Evolutionary conservation across 192 early-diverging fungal genomes (phyloP).

Genomic region (Backusella liffmaniae): DNA sequence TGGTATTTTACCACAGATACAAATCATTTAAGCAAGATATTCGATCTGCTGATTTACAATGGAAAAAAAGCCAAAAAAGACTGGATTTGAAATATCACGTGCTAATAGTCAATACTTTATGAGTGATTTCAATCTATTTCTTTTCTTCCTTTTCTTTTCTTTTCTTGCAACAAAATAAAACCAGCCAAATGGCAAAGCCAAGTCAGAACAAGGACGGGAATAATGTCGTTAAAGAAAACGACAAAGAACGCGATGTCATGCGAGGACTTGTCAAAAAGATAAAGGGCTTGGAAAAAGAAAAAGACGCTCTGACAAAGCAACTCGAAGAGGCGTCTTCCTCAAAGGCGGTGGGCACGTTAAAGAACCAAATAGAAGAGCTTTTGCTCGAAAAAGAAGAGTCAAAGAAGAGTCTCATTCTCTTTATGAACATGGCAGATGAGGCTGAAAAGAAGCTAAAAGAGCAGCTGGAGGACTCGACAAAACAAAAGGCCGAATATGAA

Average conservation of each 20-base stretch:
- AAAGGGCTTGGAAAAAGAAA: slow-evolving; percentile 24
- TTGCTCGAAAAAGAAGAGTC: slow-evolving; percentile 31
- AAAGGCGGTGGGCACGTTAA: slow-evolving; percentile 8
- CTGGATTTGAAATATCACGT: neutral
- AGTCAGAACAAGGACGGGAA: neutral
- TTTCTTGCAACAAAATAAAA: neutral
- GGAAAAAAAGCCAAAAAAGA: no score
- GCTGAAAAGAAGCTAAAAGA: slow-evolving; percentile 13
- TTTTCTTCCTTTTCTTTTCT: neutral
- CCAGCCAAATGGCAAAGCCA: neutral
- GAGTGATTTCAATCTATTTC: neutral
- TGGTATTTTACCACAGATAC: no score
- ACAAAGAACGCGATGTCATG: slow-evolving; percentile 38
- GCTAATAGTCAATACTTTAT: neutral
- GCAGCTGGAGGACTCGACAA: slow-evolving; percentile 17
- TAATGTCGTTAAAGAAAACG: slow-evolving; percentile 1
- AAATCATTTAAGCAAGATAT: no score
- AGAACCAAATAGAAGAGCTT: slow-evolving; percentile 35
- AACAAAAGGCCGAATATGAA: slow-evolving; percentile 30
- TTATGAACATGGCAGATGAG: slow-evolving; percentile 34
- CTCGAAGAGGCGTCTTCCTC: slow-evolving; percentile 18
- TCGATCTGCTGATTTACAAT: no score
- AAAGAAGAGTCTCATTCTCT: slow-evolving; percentile 25
- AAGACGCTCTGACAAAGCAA: slow-evolving; percentile 7
- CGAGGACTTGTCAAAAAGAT: slow-evolving; percentile 34